phyloP scores from a whole-genome alignment of 495 filamentous ascomycete species.

The Delitschia confertaspora region DNA sequence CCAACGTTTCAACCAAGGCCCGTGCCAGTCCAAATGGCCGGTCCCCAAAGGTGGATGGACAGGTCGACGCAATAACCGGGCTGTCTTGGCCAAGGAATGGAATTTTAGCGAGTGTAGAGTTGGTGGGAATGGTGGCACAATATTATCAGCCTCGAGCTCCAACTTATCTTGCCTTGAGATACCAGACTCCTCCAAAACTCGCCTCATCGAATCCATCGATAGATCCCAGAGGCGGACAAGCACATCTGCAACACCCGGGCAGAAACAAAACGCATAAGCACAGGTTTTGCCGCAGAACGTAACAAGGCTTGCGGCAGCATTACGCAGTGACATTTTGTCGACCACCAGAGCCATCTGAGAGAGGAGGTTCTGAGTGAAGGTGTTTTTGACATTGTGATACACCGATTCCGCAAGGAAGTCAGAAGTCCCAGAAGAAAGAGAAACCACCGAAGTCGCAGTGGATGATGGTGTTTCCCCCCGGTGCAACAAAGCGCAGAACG shows the following conservation, averaged over 20 bases:
- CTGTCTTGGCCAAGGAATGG: conserved; percentile 52
- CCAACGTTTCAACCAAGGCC: conserved; percentile 82
- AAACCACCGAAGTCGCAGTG: conserved; percentile 41
- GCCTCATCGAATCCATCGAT: conserved; percentile 54
- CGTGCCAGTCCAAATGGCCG: conserved; percentile 70
- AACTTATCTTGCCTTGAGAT: conserved; percentile 36
- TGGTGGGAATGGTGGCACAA: conserved; percentile 64
- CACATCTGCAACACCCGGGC: conserved; percentile 78
- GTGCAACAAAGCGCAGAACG: conserved; percentile 50
- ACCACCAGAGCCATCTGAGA: conserved; percentile 84
- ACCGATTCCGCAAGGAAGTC: conserved; percentile 83
- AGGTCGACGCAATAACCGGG: conserved; percentile 57
- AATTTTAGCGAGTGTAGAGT: conserved; percentile 64
- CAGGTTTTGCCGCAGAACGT: conserved; percentile 89
- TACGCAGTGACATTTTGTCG: conserved; percentile 81
- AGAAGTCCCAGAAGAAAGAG: conserved; percentile 54
- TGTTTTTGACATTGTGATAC: conserved; percentile 86
- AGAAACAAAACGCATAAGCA: conserved; percentile 95
- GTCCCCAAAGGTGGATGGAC: conserved; percentile 61
- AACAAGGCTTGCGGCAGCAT: conserved; percentile 85
- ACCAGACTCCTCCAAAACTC: conserved; percentile 60
- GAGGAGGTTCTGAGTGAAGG: conserved; percentile 78
- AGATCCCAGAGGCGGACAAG: conserved; percentile 77
- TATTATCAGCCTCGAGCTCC: conserved; percentile 41
- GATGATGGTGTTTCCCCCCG: conserved; percentile 39